Percentiles rank a stretch among this genome's conserved stretches.
Evolutionary conservation across 2,329 filamentous ascomycete genomes (phyloP).

Genomic region (Botrytis byssoidea): DNA sequence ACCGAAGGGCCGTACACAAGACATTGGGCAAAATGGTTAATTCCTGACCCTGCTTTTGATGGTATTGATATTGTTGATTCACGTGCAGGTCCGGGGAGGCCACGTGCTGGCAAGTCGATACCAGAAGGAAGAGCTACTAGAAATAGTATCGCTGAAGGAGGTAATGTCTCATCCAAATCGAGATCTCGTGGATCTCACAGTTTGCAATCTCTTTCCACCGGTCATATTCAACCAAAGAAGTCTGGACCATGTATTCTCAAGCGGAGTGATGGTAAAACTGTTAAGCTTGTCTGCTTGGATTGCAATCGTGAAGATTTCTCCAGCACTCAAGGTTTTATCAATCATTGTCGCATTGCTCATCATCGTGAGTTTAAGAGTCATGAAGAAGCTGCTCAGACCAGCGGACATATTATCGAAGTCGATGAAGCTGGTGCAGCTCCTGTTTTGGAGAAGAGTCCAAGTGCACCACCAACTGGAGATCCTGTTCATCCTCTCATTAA

Average conservation of each 20-base stretch:
- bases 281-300: conserved; percentile 87
- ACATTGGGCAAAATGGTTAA: conserved; percentile 94
- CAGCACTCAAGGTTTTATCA: conserved; percentile 98
- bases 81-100: conserved; percentile 29
- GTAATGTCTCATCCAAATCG: conserved; percentile 46
- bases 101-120: conserved; percentile 44
- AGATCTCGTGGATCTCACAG: conserved; percentile 61
- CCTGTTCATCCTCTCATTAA: conserved; percentile 63
- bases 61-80: conserved; percentile 52
- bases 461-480: conserved; percentile 40
- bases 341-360: conserved; percentile 96
- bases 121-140: conserved; percentile 76
- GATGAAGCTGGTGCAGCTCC: conserved; percentile 55
- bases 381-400: conserved; percentile 85
- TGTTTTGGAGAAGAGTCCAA: conserved; percentile 43
- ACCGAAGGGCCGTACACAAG: conserved; percentile 88
- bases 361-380: conserved; percentile 93
- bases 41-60: conserved; percentile 85
- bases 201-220: conserved; percentile 67
- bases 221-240: conserved; percentile 73
- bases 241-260: conserved; percentile 80
- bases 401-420: conserved; percentile 77
- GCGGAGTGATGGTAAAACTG: conserved; percentile 78
- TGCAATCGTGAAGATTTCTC: conserved; percentile 90
- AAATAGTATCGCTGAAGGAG: conserved; percentile 64